A percentile compares a stretch with the other conserved stretches of the same genome.
These are phyloP conservation scores for Daldinia vernicosa DNA, from an alignment of 495 filamentous ascomycete genomes.

Conservation along the genomic window DNA sequence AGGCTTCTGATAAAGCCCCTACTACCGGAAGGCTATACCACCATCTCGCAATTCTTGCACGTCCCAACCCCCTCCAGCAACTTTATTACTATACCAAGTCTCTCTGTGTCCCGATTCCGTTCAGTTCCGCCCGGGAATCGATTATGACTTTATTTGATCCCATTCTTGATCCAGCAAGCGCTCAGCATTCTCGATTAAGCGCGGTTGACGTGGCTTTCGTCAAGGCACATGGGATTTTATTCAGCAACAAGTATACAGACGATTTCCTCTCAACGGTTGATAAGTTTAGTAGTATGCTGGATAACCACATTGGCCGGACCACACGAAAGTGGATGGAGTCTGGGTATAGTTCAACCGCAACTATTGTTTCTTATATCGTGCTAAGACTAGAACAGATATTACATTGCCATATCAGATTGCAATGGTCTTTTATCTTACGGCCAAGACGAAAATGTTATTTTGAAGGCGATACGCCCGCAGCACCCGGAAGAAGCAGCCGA, in stretches of 20 bases:
- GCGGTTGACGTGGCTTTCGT: constrained; percentile 64
- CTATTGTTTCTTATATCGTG: constrained; percentile 64
- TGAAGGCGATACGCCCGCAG: constrained; percentile 42
- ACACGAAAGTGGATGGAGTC: constrained; percentile 70
- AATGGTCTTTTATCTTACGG: constrained; percentile 54
- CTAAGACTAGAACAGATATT: constrained; percentile 62
- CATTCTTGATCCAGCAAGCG: constrained; percentile 56
- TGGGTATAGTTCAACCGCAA: constrained; percentile 59
- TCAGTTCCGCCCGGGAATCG: constrained; percentile 70
- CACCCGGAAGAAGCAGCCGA: constrained; percentile 30
- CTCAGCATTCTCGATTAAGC: constrained; percentile 44
- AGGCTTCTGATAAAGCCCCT: constrained; percentile 74
- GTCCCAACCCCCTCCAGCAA: constrained; percentile 75
- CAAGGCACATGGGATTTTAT: constrained; percentile 71
- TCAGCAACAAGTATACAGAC: constrained; percentile 61
- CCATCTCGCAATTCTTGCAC: constrained; percentile 78
- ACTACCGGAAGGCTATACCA: constrained; percentile 77
- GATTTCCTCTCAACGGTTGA: constrained; percentile 57
- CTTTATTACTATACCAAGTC: constrained; percentile 68
- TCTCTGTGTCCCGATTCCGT: constrained; percentile 62
- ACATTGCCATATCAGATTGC: constrained; percentile 61
- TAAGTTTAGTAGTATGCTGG: constrained; percentile 63
- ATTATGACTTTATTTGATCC: constrained; percentile 77
- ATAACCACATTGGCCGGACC: constrained; percentile 66
- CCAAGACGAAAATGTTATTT: constrained; percentile 49